These are phyloP conservation scores for Curvularia sp. DNA, from an alignment of 2,329 filamentous ascomycete genomes.

Conservation along the genomic window DNA sequence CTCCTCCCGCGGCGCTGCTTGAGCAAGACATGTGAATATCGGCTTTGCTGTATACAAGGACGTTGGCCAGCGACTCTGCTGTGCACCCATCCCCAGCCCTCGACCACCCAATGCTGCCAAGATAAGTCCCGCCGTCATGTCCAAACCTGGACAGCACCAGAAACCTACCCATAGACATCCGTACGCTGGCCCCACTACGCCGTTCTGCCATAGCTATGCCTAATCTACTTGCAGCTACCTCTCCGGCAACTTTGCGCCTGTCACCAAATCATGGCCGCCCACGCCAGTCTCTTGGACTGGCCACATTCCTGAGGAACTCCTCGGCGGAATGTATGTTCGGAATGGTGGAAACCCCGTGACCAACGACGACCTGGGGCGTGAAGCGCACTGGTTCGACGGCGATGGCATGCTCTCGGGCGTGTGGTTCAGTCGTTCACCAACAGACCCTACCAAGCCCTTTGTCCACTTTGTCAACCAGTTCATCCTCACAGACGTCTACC, in stretches of 20 bases:
- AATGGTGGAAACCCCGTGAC: constrained; percentile 74
- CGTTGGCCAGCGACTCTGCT: constrained; percentile 3
- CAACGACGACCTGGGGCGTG: constrained; percentile 66
- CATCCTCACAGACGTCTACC: constrained; percentile 70
- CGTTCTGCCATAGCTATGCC: not conserved
- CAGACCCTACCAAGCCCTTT: constrained; percentile 52
- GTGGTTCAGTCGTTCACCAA: constrained; percentile 58
- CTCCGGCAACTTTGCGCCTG: constrained; percentile 73
- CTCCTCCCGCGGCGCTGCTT: constrained; percentile 2
- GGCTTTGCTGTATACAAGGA: constrained; percentile 11
- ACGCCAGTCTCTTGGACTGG: constrained; percentile 66
- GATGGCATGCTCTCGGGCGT: constrained; percentile 78
- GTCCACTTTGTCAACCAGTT: constrained; percentile 75
- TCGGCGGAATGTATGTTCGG: constrained; percentile 73
- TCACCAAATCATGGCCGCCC: constrained; percentile 62
- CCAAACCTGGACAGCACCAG: constrained; percentile 25
- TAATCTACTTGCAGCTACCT: constrained; percentile 59
- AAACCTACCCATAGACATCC: constrained; percentile 48
- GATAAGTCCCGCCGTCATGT: constrained; percentile 29
- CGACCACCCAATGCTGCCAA: constrained; percentile 23
- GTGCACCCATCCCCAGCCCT: not conserved
- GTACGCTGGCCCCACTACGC: constrained; percentile 34
- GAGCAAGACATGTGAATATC: constrained; percentile 14
- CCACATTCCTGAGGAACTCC: constrained; percentile 67
- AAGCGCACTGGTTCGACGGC: constrained; percentile 77